These are phyloP conservation scores for Macrotyloma uniflorum DNA, from an alignment of 306 rosid species.

Conservation along the genomic window DNA sequence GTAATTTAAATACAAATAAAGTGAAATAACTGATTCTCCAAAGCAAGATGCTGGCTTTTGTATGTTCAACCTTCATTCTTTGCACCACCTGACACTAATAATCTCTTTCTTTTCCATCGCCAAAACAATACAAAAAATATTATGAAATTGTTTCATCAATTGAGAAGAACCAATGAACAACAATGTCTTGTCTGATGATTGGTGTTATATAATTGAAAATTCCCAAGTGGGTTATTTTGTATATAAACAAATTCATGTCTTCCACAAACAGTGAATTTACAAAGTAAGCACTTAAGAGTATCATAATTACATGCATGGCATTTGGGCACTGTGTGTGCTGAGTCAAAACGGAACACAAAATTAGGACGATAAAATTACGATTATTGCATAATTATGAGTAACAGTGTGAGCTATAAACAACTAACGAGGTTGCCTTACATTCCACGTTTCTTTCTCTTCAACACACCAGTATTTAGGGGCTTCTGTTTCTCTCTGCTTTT, in stretches of 20 bases:
- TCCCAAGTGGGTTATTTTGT: background rate
- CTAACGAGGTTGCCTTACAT: slow-evolving; percentile 61
- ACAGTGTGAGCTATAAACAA: slow-evolving; percentile 43
- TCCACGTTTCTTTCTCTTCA: slow-evolving; percentile 68
- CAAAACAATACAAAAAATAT: background rate
- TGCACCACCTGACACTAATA: slow-evolving; percentile 18
- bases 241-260: background rate
- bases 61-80: background rate
- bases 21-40: slow-evolving; percentile 40
- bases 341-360: background rate
- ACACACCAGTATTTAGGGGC: slow-evolving; percentile 51
- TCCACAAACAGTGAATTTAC: slow-evolving; percentile 15
- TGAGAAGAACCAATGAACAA: slow-evolving; percentile 31
- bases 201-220: slow-evolving; percentile 27
- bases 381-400: slow-evolving; percentile 11
- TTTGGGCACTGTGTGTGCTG: slow-evolving; percentile 22
- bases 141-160: background rate
- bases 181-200: slow-evolving; percentile 22
- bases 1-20: slow-evolving; percentile 29
- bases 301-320: slow-evolving; percentile 39
- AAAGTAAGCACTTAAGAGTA: background rate
- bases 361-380: slow-evolving; percentile 26
- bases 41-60: slow-evolving; percentile 15
- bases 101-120: background rate
- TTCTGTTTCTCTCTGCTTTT: slow-evolving; percentile 49